Conservation (phyloP, 1,284 basidiomycete genomes). For the Cryptococcus hybrid region DNA sequence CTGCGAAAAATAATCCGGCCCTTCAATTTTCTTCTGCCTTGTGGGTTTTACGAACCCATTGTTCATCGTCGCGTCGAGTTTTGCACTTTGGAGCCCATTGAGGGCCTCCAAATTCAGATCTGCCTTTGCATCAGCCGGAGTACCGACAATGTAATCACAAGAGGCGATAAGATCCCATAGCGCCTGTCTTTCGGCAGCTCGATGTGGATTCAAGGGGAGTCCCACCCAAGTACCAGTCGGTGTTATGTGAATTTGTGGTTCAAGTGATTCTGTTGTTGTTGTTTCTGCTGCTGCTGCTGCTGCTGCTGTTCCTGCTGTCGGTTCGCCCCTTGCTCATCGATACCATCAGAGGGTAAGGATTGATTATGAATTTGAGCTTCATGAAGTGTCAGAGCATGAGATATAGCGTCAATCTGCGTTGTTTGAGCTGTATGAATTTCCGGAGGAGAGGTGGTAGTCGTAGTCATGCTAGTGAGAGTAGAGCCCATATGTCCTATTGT, state of each 20-base stretch:
- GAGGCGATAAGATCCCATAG: constrained; percentile 2
- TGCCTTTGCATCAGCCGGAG: background rate
- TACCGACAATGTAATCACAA: background rate
- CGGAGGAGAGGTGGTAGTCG: background rate
- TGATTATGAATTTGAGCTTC: background rate
- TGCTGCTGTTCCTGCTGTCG: background rate
- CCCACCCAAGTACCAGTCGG: background rate
- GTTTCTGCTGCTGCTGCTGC: background rate
- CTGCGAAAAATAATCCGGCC: background rate
- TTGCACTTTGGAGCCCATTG: background rate
- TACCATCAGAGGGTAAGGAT: background rate
- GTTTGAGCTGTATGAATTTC: background rate
- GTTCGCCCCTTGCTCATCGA: background rate
- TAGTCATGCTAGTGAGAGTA: background rate
- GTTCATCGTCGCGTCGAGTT: background rate
- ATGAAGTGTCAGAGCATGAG: background rate
- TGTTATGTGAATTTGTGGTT: too few species aligned
- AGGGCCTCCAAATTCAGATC: background rate
- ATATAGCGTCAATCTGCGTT: background rate
- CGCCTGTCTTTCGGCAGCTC: background rate
- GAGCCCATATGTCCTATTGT: too few species aligned
- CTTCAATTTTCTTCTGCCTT: background rate
- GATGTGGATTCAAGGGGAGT: background rate
- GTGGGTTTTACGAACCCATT: constrained; percentile 1
- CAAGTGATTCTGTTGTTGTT: background rate